phyloP scores from a whole-genome alignment of 192 early-diverging fungal species.

The Backusella circina region DNA sequence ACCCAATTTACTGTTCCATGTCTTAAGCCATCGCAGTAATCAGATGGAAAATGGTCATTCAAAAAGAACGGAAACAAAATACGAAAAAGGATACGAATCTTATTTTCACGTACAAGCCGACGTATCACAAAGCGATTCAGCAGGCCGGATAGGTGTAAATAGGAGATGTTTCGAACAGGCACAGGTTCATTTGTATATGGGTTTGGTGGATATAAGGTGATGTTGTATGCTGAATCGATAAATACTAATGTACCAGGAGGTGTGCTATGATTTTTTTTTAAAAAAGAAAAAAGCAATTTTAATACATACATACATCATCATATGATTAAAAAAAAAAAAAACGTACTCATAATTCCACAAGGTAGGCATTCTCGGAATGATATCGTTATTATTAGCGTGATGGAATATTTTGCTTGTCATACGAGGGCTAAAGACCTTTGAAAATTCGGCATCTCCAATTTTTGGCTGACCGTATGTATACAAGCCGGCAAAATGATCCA shows the following conservation, averaged over 20 bases:
- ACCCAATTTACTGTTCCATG: slow-evolving; percentile 47
- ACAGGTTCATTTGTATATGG: slow-evolving; percentile 44
- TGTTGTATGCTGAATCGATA: slow-evolving; percentile 41
- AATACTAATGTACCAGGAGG: slow-evolving; percentile 57
- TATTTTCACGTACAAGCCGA: slow-evolving; percentile 39
- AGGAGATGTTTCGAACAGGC: slow-evolving; percentile 47
- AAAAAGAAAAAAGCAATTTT: neutral
- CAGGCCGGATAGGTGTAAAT: slow-evolving; percentile 49
- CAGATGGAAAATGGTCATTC: slow-evolving; percentile 55
- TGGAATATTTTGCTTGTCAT: slow-evolving; percentile 53
- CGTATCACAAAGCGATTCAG: slow-evolving; percentile 43
- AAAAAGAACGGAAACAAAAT: slow-evolving; percentile 47
- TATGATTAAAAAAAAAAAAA: neutral
- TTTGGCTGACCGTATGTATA: slow-evolving; percentile 53
- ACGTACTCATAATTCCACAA: slow-evolving; percentile 2
- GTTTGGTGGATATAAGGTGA: slow-evolving; percentile 52
- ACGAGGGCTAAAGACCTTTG: slow-evolving; percentile 40
- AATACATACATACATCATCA: neutral
- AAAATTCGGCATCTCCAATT: slow-evolving; percentile 48
- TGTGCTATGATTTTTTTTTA: slow-evolving; percentile 35
- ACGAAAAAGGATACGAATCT: slow-evolving; percentile 42
- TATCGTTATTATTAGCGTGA: slow-evolving; percentile 54
- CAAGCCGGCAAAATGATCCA: slow-evolving; percentile 48
- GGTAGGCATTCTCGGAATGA: neutral
- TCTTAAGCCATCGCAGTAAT: slow-evolving; percentile 42